Conservation (phyloP, 257 asterid genomes). For the Gardenia jasminoides region DNA sequence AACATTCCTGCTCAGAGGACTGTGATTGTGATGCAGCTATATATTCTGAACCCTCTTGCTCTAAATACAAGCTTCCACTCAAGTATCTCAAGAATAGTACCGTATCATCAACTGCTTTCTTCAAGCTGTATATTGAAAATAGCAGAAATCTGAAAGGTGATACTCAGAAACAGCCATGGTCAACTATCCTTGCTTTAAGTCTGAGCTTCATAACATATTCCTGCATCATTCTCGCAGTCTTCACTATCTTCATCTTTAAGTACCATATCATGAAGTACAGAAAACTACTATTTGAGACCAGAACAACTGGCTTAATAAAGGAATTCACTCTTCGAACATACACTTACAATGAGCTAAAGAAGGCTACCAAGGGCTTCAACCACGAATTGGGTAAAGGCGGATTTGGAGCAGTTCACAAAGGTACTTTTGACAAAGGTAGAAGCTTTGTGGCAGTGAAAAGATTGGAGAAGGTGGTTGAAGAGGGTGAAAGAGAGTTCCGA, state of each 20-base stretch:
- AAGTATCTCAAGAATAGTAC: slow-evolving; percentile 14
- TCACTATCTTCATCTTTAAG: slow-evolving; percentile 15
- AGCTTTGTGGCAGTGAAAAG: slow-evolving; percentile 28
- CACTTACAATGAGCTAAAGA: slow-evolving; percentile 25
- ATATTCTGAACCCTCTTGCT: neutral
- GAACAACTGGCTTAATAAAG: slow-evolving; percentile 18
- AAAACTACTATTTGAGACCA: slow-evolving; percentile 20
- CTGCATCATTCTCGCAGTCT: slow-evolving; percentile 17
- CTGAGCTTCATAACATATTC: slow-evolving; percentile 15
- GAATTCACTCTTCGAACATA: slow-evolving; percentile 27
- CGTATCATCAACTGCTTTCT: slow-evolving; percentile 15
- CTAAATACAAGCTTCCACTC: slow-evolving; percentile 25
- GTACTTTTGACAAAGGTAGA: slow-evolving; percentile 22
- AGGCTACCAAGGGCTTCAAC: slow-evolving; percentile 23
- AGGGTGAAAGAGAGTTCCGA: slow-evolving; percentile 30
- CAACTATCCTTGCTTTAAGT: slow-evolving; percentile 20
- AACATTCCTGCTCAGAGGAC: slow-evolving; percentile 22
- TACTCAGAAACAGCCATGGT: slow-evolving; percentile 26
- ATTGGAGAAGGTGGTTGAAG: slow-evolving; percentile 29
- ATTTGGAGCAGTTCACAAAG: slow-evolving; percentile 28
- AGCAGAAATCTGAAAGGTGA: neutral
- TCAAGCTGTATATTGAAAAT: slow-evolving; percentile 17
- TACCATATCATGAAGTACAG: slow-evolving; percentile 11
- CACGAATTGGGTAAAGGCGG: slow-evolving; percentile 25
- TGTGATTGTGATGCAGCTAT: slow-evolving; percentile 31